Evolutionary conservation across 805 yeast genomes (phyloP), one percentile per base, ranked within the genome.

Genomic region (Ogataea ramenticola): DNA sequence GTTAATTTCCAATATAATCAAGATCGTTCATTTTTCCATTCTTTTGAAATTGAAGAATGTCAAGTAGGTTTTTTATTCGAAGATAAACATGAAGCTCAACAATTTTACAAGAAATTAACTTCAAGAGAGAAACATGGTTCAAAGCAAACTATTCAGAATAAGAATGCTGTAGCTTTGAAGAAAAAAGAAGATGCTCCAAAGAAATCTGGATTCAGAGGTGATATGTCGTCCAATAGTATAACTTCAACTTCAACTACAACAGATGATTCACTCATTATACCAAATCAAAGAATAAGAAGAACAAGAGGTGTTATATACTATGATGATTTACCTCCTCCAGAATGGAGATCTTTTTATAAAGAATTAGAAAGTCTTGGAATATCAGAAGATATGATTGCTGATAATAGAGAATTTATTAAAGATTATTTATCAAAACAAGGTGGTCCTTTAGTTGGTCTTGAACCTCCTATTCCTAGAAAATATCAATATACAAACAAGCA

Each of bases 21-120:
- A 63, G 99, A 93, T 62, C 76, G 99, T 29, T 80, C 95, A 34
- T 93, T 87, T 64, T 93, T 93, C 72, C 98, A 93, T 61, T 74
- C 95, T 7, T 93, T 93, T 66, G 99, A 93, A 67, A 70, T 88
- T 39, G 98, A 93, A 54, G 95, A 86, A 20, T 90, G 96, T 59
- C 73, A 72, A 42, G 89, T 80, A 11, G 99, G 98, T 0, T 69
- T 93, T 20, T 65, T 93, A 42, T 93, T 93, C 61, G 96, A 89
- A 52, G 96, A 91, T 65, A 79, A 85, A 44, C 71, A 68, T 42
- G 99, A 93, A 53, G 98, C 98, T 0, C 68, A 86, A 3, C 91
- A 84, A 55, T 89, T 93, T 67, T 72, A 68, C 61, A 91, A 90
- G 61, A 74, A 88, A 48, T 89, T 93, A 3, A 70, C 77, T 14